These are phyloP conservation scores for Veloboletus limbatus DNA, from an alignment of 1,284 basidiomycete species.

Conservation along the genomic window DNA sequence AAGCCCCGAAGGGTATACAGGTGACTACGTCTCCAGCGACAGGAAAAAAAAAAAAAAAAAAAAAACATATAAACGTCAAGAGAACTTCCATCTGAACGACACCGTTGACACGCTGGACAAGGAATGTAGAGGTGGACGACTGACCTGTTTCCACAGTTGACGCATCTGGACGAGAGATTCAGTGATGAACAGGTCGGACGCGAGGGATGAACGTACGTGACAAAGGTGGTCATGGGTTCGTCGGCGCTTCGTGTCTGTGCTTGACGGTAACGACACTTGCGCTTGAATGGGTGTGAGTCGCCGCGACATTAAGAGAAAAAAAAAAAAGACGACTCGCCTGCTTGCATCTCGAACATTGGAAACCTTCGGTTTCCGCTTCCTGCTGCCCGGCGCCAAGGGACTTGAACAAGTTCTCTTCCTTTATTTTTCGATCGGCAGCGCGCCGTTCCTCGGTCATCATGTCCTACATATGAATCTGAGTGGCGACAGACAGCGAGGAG, in stretches of 20 bases:
- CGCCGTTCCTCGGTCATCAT: conserved; percentile 95
- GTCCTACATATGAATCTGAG: conserved; percentile 56
- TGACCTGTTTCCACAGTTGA: conserved; percentile 58
- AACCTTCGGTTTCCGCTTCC: conserved; percentile 95
- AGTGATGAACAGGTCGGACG: neutral
- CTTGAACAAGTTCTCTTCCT: conserved; percentile 88
- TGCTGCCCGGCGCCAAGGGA: conserved; percentile 88
- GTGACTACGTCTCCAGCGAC: neutral
- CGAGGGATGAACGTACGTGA: conserved; percentile 50
- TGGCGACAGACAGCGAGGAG: too few species aligned
- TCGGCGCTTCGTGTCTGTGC: conserved; percentile 94
- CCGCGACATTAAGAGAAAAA: too few species aligned
- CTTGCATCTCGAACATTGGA: conserved; percentile 95
- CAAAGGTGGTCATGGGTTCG: conserved; percentile 91
- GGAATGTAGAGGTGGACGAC: conserved; percentile 14
- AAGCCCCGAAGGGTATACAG: conserved; percentile 23
- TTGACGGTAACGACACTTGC: conserved; percentile 91
- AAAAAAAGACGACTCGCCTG: conserved; percentile 46
- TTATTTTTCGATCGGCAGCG: conserved; percentile 78
- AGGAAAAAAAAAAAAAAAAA: neutral
- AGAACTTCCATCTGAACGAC: conserved; percentile 61
- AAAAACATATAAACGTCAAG: conserved; percentile 36
- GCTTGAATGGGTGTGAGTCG: conserved; percentile 39
- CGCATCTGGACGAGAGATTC: conserved; percentile 40
- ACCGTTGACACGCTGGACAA: conserved; percentile 5